Evolutionary conservation across 345 rosid genomes (phyloP).

Genomic region (Trapa bicornis): DNA sequence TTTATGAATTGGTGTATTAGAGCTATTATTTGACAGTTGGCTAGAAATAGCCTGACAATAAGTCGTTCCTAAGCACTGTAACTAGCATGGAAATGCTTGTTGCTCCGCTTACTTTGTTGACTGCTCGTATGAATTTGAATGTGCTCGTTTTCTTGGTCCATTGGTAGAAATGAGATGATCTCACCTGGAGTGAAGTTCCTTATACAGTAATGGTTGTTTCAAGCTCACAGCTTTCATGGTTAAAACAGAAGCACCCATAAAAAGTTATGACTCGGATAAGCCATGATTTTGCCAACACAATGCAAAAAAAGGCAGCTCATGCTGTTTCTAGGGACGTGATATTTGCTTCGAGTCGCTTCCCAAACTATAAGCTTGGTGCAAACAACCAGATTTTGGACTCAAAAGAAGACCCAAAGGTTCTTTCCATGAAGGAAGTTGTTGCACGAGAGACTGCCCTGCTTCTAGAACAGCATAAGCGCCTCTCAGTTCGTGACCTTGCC

Average conservation of each 20-base stretch:
- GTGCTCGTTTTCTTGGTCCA: background rate
- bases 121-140: constrained; percentile 1
- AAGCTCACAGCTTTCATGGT: background rate
- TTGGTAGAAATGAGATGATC: background rate
- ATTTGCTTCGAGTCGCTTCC: constrained; percentile 79
- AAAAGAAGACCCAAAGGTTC: constrained; percentile 60
- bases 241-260: constrained; percentile 4
- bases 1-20: too few relatives aligned
- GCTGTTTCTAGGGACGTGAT: constrained; percentile 77
- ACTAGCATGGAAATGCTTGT: background rate
- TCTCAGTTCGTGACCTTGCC: constrained; percentile 94
- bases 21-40: too few relatives aligned
- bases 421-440: constrained; percentile 85
- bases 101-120: background rate
- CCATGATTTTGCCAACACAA: constrained; percentile 52
- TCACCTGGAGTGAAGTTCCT: background rate
- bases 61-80: background rate
- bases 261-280: constrained; percentile 55
- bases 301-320: constrained; percentile 51
- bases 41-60: too few relatives aligned
- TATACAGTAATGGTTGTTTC: background rate
- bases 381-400: constrained; percentile 62
- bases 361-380: constrained; percentile 66
- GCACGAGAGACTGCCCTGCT: constrained; percentile 81
- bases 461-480: constrained; percentile 86